Conservation (phyloP, 306 rosid species). For the Gastrolobium bilobum region DNA sequence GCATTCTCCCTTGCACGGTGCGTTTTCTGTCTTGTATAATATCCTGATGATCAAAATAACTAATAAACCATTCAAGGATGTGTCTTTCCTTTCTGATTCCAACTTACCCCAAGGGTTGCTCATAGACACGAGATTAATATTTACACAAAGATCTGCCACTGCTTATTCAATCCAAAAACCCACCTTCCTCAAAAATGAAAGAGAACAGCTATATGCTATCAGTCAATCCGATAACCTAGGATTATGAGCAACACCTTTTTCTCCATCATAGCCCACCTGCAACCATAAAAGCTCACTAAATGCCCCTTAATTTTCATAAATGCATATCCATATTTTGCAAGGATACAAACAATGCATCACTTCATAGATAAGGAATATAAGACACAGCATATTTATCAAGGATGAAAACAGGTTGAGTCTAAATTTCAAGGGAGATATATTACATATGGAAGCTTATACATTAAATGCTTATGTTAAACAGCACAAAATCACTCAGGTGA, state of each 20-base stretch:
- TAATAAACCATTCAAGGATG: slow-evolving; percentile 6
- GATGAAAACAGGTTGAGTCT: slow-evolving; percentile 29
- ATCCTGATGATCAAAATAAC: slow-evolving; percentile 3
- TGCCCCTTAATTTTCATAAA: slow-evolving; percentile 43
- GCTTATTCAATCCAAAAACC: slow-evolving; percentile 29
- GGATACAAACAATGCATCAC: slow-evolving; percentile 28
- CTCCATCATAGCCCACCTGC: slow-evolving; percentile 50
- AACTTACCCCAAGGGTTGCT: neutral
- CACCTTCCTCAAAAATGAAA: slow-evolving; percentile 35
- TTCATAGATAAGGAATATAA: slow-evolving; percentile 29
- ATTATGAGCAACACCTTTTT: slow-evolving; percentile 39
- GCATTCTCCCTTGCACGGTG: neutral
- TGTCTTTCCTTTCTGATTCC: slow-evolving; percentile 11
- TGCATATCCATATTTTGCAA: slow-evolving; percentile 33
- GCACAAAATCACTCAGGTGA: slow-evolving; percentile 19
- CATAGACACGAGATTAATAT: slow-evolving; percentile 26
- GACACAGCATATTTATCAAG: slow-evolving; percentile 42
- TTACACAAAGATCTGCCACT: slow-evolving; percentile 13
- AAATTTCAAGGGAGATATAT: slow-evolving; percentile 31
- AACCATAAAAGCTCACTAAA: slow-evolving; percentile 47
- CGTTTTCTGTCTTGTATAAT: neutral
- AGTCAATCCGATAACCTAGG: slow-evolving; percentile 34
- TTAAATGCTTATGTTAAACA: neutral
- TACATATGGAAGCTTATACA: neutral
- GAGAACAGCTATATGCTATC: slow-evolving; percentile 15